phyloP scores from a whole-genome alignment of 1,139 yeast genomes.

The Hansenula anomala region DNA sequence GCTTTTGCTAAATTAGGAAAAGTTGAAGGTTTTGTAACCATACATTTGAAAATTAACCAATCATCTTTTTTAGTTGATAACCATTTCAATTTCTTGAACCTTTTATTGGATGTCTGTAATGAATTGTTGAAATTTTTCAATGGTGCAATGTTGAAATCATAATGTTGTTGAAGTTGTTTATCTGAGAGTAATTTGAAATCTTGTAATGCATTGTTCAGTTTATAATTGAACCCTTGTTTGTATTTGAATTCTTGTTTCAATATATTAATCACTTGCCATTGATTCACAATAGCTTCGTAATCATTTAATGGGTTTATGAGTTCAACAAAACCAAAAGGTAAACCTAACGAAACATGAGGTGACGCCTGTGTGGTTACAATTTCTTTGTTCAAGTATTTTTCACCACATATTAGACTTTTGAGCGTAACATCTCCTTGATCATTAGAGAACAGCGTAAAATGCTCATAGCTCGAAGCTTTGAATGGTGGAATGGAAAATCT shows the following conservation, averaged over 20 bases:
- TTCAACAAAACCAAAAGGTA: slow-evolving; percentile 20
- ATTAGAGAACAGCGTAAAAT: slow-evolving; percentile 25
- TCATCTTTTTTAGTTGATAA: slow-evolving; percentile 3
- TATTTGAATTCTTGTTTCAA: slow-evolving; percentile 17
- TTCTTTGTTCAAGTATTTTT: slow-evolving; percentile 22
- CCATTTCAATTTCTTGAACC: slow-evolving; percentile 10
- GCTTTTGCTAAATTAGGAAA: slow-evolving; percentile 24
- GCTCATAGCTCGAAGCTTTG: slow-evolving; percentile 28
- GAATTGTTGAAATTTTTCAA: not conserved
- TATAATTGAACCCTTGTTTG: slow-evolving; percentile 12
- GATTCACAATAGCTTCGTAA: slow-evolving; percentile 29
- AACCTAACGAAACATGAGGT: slow-evolving; percentile 22
- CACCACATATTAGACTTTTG: slow-evolving; percentile 26
- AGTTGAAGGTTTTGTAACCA: slow-evolving; percentile 13
- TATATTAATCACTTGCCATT: slow-evolving; percentile 25
- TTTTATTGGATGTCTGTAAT: not conserved
- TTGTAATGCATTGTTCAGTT: slow-evolving; percentile 12
- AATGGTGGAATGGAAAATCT: slow-evolving; percentile 18
- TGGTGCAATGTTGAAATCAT: slow-evolving; percentile 7
- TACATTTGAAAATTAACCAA: slow-evolving; percentile 21
- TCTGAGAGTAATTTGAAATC: slow-evolving; percentile 4
- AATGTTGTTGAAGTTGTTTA: slow-evolving; percentile 7
- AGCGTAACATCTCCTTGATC: slow-evolving; percentile 24
- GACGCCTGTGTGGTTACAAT: slow-evolving; percentile 1
- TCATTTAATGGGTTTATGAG: slow-evolving; percentile 22